Evolutionary conservation across 805 yeast species (phyloP), one percentile per base, ranked within the genome.

Genomic region (Ogataea thermomethanolica): DNA sequence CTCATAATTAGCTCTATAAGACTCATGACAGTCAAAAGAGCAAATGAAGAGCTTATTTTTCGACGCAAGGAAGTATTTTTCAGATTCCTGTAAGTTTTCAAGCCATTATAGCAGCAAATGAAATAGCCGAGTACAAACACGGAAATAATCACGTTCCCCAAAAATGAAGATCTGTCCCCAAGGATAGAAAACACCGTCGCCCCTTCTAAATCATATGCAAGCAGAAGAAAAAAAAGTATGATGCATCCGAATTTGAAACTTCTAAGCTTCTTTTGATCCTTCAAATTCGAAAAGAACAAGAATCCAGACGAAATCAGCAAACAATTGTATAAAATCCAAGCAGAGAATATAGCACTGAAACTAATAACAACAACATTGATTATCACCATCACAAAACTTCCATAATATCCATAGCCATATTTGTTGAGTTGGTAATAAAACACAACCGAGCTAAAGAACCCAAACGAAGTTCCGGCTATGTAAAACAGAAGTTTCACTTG

Each of bases 261-360:
- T 7, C 35, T 34, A 7, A 49, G 20, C 33, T 44, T 47, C 25
- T 44, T 50, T n/a, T 27, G 34, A 17, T 45, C 45, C 24, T 43
- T 52, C 39, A 37, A 37, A 27, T 50, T 46, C 23, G 46, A 42
- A 27, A 56, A 42, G 25, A 59, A 45, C 24, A 51, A 29, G 21
- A 39, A 45, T 10, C 69, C 69, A 11, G 55, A 50, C 11, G 59
- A 46, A 21, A 64, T 40, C 29, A 64, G 29, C 48, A 64, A 41
- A 9, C 60, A 35, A 38, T 60, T 59, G 44, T 64, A 62, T 13
- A 60, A 39, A 8, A 59, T 30, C 68, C 68, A 64, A 10, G 51
- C 50, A 7, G 57, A 46, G 15, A 60, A 47, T 5, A 54, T 8
- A 0, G 67, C 54, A 28, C 54, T 52, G 11, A 46, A 39, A 0